Percentiles rank a stretch among this genome's conserved stretches.
phyloP scores from a whole-genome alignment of 2,329 filamentous ascomycete species.

The Myotisia sp. region DNA sequence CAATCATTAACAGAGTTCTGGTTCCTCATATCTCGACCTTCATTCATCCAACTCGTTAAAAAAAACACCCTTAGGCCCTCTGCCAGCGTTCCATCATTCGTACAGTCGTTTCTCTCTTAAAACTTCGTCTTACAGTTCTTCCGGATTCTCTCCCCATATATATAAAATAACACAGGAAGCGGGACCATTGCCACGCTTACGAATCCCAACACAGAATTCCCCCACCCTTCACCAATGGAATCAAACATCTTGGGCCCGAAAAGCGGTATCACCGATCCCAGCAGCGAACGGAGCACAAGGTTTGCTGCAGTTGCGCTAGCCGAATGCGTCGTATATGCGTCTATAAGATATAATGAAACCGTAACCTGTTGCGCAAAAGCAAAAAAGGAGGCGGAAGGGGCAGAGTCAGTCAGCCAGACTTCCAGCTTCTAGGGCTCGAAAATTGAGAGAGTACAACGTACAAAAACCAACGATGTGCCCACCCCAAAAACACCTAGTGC shows the following conservation, averaged over 20 bases:
- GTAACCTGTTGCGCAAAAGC: conserved; percentile 3
- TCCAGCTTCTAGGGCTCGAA: neutral
- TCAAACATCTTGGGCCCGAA: conserved; percentile 36
- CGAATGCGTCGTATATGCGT: conserved; percentile 27
- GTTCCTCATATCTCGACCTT: too few species aligned
- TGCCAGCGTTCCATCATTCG: too few species aligned
- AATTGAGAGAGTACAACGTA: neutral
- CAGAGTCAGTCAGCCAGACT: too few species aligned
- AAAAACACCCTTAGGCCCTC: too few species aligned
- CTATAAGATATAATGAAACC: conserved; percentile 31
- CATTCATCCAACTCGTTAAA: too few species aligned
- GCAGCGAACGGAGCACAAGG: conserved; percentile 36
- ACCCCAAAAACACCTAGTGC: conserved; percentile 5
- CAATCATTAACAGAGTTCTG: too few species aligned
- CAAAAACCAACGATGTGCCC: conserved; percentile 8
- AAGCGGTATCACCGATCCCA: conserved; percentile 45
- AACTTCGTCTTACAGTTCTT: too few species aligned
- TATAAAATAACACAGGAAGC: conserved; percentile 30
- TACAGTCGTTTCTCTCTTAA: too few species aligned
- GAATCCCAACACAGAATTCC: conserved; percentile 45
- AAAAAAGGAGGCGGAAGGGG: too few species aligned
- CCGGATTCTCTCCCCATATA: conserved; percentile 25
- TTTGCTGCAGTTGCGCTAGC: conserved; percentile 37
- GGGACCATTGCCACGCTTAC: conserved; percentile 30
- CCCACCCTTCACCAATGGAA: conserved; percentile 48